Base-by-base conservation (phyloP, 305 asterid species). In the Fraxinus platypoda region DNA sequence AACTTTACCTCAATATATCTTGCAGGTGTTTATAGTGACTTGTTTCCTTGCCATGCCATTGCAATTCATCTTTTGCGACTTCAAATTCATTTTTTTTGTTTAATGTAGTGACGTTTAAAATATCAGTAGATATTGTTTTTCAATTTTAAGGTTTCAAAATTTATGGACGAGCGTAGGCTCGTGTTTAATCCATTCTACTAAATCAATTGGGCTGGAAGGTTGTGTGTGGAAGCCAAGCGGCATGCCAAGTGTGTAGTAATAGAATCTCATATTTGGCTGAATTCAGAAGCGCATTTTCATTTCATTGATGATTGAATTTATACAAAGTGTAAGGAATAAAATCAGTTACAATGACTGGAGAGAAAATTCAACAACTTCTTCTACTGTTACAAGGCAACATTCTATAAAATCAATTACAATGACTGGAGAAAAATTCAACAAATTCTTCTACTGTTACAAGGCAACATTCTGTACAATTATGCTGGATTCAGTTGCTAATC, bases 1-100 rank as follows among this genome's bases (percentile, higher is more conserved):
- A 84, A 68, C 81, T 76, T 75, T 35, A 17, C 71, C 82, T 82
- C 76, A 52, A 79, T 74, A 41, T 73, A 80, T 81, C 80, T 81
- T 85, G 88, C 87, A 59, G 89, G 86, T 49, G 21, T 88, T 78
- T 75, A 72, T 82, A 84, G 78, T 79, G 46, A 80, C 72, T 54
- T 62, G 49, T 84, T 43, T 79, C 31, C 64, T 78, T 75, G n/a
- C 72, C 75, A 71, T 85, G 66, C 80, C 73, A 73, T 77, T 64
- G 74, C 78, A 66, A 38, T 85, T 83, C 25, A 37, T 57, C 13
- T 3, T 12, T 66, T 35, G 62, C 64, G 79, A 52, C 81, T 78
- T 49, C 59, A 37, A 59, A 28, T 84, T 83, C 76, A 17, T 4
- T 54, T 54, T 87, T 38, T 11, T 41, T 81, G 84, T 76, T 46